Percentiles rank a stretch among this genome's conserved stretches.
Evolutionary conservation across 2,329 filamentous ascomycete species (phyloP).

Genomic region (Lasiodiplodia citricola): DNA sequence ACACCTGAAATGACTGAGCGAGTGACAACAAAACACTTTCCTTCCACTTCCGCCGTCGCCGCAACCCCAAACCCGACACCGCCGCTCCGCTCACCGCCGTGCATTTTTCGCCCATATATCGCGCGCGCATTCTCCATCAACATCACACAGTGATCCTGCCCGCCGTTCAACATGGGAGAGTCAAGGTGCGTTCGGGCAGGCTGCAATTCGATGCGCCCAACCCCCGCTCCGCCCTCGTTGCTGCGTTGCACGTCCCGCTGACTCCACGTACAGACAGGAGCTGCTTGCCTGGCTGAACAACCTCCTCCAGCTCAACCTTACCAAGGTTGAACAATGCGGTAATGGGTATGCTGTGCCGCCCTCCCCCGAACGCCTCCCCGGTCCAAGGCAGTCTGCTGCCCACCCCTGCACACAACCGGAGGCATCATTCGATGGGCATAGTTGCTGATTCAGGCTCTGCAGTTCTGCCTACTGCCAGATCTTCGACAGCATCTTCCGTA

Average conservation of each 20-base stretch:
- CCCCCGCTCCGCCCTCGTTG: constrained; percentile 29
- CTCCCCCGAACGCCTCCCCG: constrained; percentile 29
- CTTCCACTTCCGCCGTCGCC: background rate
- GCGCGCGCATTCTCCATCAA: background rate
- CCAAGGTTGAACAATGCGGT: constrained; percentile 97
- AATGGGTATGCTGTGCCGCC: constrained; percentile 73
- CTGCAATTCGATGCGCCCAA: constrained; percentile 19
- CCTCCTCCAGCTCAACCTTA: constrained; percentile 96
- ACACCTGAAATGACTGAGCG: constrained; percentile 24
- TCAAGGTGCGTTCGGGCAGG: constrained; percentile 57
- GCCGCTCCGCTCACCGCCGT: background rate
- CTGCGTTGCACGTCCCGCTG: constrained; percentile 29
- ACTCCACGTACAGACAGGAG: constrained; percentile 73
- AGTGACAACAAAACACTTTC: constrained; percentile 24
- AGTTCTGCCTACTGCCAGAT: constrained; percentile 96
- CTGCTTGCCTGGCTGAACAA: constrained; percentile 96
- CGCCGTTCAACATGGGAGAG: constrained; percentile 60
- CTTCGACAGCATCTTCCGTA: constrained; percentile 95
- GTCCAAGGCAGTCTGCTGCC: background rate
- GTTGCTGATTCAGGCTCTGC: constrained; percentile 10
- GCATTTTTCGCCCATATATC: background rate
- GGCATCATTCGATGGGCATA: background rate
- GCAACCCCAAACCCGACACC: background rate
- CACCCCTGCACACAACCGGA: background rate
- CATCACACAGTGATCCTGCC: background rate